Evolutionary conservation across 176 grass and related monocot species (phyloP).

Genomic region (Bromus sterilis): DNA sequence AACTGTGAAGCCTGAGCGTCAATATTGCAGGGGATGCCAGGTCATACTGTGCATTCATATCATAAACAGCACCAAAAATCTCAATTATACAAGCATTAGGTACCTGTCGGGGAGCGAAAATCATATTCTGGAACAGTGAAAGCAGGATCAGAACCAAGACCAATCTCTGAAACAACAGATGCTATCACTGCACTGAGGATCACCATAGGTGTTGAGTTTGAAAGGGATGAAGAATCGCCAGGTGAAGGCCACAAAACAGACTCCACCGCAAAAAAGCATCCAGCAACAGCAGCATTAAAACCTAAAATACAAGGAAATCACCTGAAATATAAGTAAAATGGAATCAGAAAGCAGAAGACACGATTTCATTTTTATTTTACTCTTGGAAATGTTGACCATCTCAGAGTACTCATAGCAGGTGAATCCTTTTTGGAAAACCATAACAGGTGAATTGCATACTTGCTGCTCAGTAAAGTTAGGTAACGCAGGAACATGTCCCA

Average conservation of each 20-base stretch:
- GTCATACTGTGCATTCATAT: background rate
- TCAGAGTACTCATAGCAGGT: background rate
- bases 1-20: background rate
- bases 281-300: conserved; percentile 96
- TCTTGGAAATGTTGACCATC: background rate
- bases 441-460: background rate
- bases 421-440: background rate
- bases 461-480: background rate
- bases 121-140: conserved; percentile 88
- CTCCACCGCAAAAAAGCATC: conserved; percentile 96
- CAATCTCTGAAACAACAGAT: conserved; percentile 84
- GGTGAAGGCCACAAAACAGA: conserved; percentile 92
- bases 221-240: conserved; percentile 53
- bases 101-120: conserved; percentile 93
- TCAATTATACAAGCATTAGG: conserved; percentile 6
- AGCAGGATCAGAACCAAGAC: conserved; percentile 82
- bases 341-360: conserved; percentile 26
- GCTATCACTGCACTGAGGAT: conserved; percentile 97
- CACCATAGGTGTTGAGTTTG: conserved; percentile 83
- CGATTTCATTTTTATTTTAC: background rate
- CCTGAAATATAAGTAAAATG: conserved; percentile 56
- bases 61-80: background rate
- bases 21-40: background rate
- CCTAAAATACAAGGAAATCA: conserved; percentile 65
- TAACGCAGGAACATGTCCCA: background rate